These are phyloP conservation scores for Acanthamoeba lugdunensis DNA, from an alignment of 208 protist species.

Conservation along the genomic window DNA sequence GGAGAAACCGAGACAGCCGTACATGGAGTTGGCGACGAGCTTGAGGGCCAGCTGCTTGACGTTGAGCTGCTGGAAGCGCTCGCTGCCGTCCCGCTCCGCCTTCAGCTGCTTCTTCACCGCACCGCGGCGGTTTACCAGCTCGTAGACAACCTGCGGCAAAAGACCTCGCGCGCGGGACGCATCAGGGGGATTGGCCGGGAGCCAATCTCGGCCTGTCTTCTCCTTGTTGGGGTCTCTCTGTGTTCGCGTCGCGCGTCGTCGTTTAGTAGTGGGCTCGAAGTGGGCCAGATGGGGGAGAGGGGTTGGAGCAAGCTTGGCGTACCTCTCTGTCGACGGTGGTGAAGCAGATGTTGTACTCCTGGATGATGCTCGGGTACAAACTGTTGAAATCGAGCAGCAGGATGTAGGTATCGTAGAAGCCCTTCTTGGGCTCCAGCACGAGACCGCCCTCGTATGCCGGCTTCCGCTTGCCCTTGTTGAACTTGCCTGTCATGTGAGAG, in stretches of 20 bases:
- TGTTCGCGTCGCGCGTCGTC: background rate
- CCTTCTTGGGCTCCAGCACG: constrained; percentile 96
- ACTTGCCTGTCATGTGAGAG: background rate
- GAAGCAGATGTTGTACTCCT: constrained; percentile 99
- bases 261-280: background rate
- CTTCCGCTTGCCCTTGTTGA: constrained; percentile 72
- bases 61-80: constrained; percentile 90
- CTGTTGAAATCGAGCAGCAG: constrained; percentile 99
- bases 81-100: constrained; percentile 89
- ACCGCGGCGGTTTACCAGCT: constrained; percentile 88
- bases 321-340: constrained; percentile 93
- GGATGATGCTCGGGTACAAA: constrained; percentile 99
- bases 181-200: constrained; percentile 67
- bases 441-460: constrained; percentile 85
- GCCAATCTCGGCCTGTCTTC: constrained; percentile 70
- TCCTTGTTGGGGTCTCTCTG: constrained; percentile 64
- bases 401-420: constrained; percentile 98
- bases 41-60: constrained; percentile 97
- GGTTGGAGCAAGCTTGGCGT: background rate
- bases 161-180: constrained; percentile 73
- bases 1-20: constrained; percentile 99
- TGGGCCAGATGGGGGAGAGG: background rate
- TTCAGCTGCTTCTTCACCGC: constrained; percentile 95
- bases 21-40: constrained; percentile 98
- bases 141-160: constrained; percentile 94